Evolutionary conservation across 768 basidiomycete genomes (phyloP), one percentile per base, ranked within the genome.

Genomic region (Krasilnikovozyma curviuscula): DNA sequence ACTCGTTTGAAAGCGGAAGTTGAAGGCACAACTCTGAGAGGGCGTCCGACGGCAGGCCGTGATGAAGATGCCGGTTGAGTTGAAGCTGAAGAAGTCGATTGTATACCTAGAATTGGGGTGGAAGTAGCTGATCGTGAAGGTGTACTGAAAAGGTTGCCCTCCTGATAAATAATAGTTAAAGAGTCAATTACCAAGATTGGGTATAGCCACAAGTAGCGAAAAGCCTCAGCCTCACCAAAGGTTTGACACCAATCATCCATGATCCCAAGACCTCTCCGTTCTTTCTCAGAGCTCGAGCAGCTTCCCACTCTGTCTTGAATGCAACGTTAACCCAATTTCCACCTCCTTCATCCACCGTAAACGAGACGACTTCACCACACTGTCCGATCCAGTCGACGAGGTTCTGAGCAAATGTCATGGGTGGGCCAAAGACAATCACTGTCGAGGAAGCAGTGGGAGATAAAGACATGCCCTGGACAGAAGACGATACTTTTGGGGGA

Each of bases 391-490:
- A 49, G 14, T 56, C 46, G 46, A 60, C 47, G 25, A 64, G 46
- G 14, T 76, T 59, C 44, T 72, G 75, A 61, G 79, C 81, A 58
- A 77, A 77, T 63, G 85, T 81, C 28, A 75, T 68, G 5, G 85
- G 83, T 60, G 85, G 89, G n/a, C 85, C 85, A 52, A 84, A 89
- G 44, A 89, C 76, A 57, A 85, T 69, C 30, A 89, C 69, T 13
- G 57, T 37, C 29, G 39, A 27, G 8, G 42, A 44, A 16, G 23
- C 24, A 31, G 32, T n/a, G 32, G 33, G n/a, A 39, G 42, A 0
- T 7, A 40, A 13, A 12, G 45, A 31, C n/a, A n/a, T n/a, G n/a
- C n/a, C n/a, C n/a, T n/a, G n/a, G n/a, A n/a, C n/a, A n/a, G n/a
- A n/a, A n/a, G n/a, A n/a, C n/a, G n/a, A n/a, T n/a, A n/a, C n/a